Conservation (phyloP, 2,329 filamentous ascomycete genomes). For the Colletotrichum euphorbiae region DNA sequence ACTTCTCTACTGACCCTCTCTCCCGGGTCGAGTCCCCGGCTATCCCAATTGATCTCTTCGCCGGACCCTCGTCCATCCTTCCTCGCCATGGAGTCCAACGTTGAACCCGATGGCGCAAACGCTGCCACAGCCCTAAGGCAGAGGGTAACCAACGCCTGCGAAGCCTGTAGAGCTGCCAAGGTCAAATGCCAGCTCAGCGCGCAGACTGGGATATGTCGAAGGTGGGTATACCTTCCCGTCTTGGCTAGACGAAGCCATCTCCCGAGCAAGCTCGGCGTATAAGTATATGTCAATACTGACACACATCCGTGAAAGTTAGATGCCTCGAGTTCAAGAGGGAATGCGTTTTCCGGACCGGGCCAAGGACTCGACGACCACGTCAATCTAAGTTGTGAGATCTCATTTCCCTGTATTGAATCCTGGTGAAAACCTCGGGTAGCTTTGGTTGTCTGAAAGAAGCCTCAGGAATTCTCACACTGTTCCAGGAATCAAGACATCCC, state of each 20-base stretch:
- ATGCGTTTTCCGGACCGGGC: slow-evolving; percentile 63
- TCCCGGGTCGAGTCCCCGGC: not conserved
- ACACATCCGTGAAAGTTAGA: slow-evolving; percentile 47
- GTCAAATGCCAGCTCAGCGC: slow-evolving; percentile 63
- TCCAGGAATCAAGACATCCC: slow-evolving; percentile 39
- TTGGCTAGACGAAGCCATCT: slow-evolving; percentile 9
- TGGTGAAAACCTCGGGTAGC: not conserved
- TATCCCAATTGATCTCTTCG: not conserved
- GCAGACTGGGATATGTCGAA: slow-evolving; percentile 62
- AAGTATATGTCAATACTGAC: slow-evolving; percentile 21
- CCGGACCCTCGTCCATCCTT: not conserved
- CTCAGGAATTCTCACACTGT: slow-evolving; percentile 41
- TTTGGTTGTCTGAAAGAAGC: not conserved
- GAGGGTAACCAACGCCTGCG: slow-evolving; percentile 58
- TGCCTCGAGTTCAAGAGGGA: slow-evolving; percentile 65
- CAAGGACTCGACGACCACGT: slow-evolving; percentile 61
- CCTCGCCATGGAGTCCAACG: slow-evolving; percentile 14
- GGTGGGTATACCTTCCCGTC: slow-evolving; percentile 49
- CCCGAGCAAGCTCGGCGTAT: slow-evolving; percentile 29
- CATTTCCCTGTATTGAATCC: not conserved
- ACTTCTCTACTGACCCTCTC: not conserved
- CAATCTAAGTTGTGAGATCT: slow-evolving; percentile 56
- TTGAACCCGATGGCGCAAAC: slow-evolving; percentile 11
- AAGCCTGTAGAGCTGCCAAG: slow-evolving; percentile 66
- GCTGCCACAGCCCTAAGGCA: slow-evolving; percentile 21